Evolutionary conservation across 805 yeast genomes (phyloP), one percentile per base, ranked within the genome.

Genomic region (Yamadazyma ubonensis): DNA sequence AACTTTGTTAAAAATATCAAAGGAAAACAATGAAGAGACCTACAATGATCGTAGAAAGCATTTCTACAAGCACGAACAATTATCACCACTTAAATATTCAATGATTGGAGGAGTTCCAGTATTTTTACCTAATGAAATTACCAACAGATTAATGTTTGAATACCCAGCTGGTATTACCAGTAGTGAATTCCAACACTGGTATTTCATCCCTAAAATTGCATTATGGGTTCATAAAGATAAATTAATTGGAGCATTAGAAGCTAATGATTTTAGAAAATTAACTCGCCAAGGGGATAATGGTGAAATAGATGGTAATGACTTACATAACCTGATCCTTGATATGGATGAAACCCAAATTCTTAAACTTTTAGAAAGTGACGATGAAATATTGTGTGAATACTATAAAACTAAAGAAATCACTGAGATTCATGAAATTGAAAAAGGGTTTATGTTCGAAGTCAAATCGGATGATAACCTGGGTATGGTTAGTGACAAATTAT

Each of bases 31-130:
- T 23, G 44, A 51, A 19, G 40, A 48, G 10, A 51, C 63, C 35
- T 58, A 54, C 39, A 65, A 71, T 41, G 83, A 88, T 54, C 67
- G 85, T 46, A 80, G 81, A 59, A 65, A 70, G 40, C 90, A 83
- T 60, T 79, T 76, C 47, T 72, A 72, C 38, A 54, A 64, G 1
- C 60, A 70, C 41, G 59, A 70, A 1, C 78, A 77, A 43, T 43
- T 83, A n/a, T 66, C 76, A 6, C 86, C 87, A 4, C 55, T 83
- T 43, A 55, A 67, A 19, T 55, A 70, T 28, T 70, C 86, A 0
- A 55, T 66, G 46, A 73, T 76, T 51, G 87, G 82, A 48, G 83
- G 85, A 3, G 75, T 51, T 5, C 62, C 63, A 20, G 43, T 53
- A 15, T 61, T 43, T 27, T 45, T 59, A n/a, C 65, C 65, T 6